phyloP scores from a whole-genome alignment of 2,329 filamentous ascomycete genomes.

The Microsporum canis region DNA sequence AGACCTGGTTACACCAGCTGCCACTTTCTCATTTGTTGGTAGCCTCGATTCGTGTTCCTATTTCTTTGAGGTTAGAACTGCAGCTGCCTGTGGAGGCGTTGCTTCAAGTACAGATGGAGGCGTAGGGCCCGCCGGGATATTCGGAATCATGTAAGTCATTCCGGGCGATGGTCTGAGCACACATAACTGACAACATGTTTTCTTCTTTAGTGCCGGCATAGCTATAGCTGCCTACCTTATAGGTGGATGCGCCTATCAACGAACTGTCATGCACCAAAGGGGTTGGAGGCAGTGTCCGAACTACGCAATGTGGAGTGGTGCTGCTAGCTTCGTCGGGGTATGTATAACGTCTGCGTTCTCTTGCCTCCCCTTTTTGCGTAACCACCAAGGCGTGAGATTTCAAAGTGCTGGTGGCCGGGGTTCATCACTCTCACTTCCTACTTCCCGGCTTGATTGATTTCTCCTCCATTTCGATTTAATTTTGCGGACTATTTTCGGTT shows the following conservation, averaged over 20 bases:
- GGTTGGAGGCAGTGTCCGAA: constrained; percentile 95
- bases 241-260: constrained; percentile 89
- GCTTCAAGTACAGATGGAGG: constrained; percentile 46
- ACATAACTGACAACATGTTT: neutral
- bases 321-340: constrained; percentile 75
- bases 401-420: constrained; percentile 17
- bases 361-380: constrained; percentile 20
- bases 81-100: constrained; percentile 68
- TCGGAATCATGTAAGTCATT: constrained; percentile 65
- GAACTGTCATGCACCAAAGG: constrained; percentile 83
- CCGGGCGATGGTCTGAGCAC: constrained; percentile 20
- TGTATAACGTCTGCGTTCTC: constrained; percentile 36
- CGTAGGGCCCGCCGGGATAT: constrained; percentile 63
- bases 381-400: constrained; percentile 15
- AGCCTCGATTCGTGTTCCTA: constrained; percentile 88
- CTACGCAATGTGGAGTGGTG: constrained; percentile 81
- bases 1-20: constrained; percentile 57
- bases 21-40: constrained; percentile 72
- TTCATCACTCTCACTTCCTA: constrained; percentile 18
- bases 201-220: constrained; percentile 41
- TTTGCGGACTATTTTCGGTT: neutral
- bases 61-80: constrained; percentile 84
- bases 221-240: constrained; percentile 80
- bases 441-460: constrained; percentile 28
- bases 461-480: neutral